Evolutionary conservation across 1,284 basidiomycete species (phyloP).

Genomic region (Thecaphora thlaspeos): DNA sequence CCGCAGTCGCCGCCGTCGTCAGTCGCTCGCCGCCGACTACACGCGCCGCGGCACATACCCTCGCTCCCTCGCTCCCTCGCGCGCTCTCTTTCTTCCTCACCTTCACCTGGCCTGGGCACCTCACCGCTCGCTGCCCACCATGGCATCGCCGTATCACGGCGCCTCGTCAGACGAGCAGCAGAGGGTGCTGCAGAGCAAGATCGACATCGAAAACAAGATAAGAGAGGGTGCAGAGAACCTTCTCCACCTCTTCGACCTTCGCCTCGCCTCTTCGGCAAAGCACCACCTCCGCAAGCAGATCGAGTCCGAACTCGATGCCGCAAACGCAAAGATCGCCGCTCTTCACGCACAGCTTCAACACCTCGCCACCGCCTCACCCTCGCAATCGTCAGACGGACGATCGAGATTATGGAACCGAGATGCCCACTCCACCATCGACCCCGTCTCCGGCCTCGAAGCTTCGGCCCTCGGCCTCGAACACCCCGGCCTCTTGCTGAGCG

Average conservation of each 20-base stretch:
- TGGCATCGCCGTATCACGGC: not conserved
- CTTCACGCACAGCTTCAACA: slow-evolving; percentile 68
- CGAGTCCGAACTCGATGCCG: slow-evolving; percentile 72
- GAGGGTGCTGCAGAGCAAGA: slow-evolving; percentile 68
- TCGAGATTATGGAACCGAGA: slow-evolving; percentile 14
- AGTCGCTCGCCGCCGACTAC: too few species aligned
- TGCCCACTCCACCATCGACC: slow-evolving; percentile 5
- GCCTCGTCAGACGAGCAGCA: slow-evolving; percentile 52
- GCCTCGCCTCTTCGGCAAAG: slow-evolving; percentile 58
- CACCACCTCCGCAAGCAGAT: slow-evolving; percentile 70
- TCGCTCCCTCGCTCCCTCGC: too few species aligned
- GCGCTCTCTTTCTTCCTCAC: too few species aligned
- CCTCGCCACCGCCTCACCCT: slow-evolving; percentile 60
- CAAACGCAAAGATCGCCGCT: slow-evolving; percentile 69
- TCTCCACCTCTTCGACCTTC: slow-evolving; percentile 64
- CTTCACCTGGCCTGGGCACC: too few species aligned
- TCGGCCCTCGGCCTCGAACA: slow-evolving; percentile 31
- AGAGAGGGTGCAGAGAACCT: slow-evolving; percentile 82
- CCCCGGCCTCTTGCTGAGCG: slow-evolving; percentile 13
- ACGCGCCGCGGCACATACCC: too few species aligned
- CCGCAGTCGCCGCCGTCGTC: too few species aligned
- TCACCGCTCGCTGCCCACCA: not conserved
- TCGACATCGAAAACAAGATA: slow-evolving; percentile 72
- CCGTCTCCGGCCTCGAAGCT: slow-evolving; percentile 26
- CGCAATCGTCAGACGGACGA: not conserved